These are phyloP conservation scores for Mycena floridula DNA, from an alignment of 768 basidiomycete genomes.

Conservation along the genomic window DNA sequence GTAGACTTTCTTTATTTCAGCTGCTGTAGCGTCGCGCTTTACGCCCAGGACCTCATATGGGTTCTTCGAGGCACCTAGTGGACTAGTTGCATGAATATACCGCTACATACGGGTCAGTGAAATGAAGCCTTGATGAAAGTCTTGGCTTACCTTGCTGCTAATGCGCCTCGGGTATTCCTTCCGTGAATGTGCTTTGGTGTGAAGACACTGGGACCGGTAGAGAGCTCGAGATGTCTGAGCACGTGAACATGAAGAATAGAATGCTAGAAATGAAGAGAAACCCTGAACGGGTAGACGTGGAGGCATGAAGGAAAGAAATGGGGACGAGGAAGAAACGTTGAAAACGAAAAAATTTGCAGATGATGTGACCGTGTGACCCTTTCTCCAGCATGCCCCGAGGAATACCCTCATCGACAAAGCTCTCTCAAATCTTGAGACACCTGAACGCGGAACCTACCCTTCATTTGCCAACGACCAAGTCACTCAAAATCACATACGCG, in stretches of 20 bases:
- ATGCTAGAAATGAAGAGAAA: conserved; percentile 50
- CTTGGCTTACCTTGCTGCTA: conserved; percentile 33
- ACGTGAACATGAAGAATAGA: conserved; percentile 52
- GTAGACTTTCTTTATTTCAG: conserved; percentile 97
- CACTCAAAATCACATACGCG: conserved; percentile 51
- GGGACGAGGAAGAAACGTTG: neutral
- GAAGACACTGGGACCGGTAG: conserved; percentile 32
- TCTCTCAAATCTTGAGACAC: conserved; percentile 46
- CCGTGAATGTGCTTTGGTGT: conserved; percentile 18
- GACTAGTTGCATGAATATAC: conserved; percentile 63
- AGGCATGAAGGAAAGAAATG: conserved; percentile 31
- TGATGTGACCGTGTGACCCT: no score
- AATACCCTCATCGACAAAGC: no score
- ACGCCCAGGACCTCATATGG: conserved; percentile 93
- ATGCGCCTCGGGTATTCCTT: conserved; percentile 19
- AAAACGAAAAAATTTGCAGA: no score
- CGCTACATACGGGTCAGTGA: conserved; percentile 46
- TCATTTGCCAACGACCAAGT: conserved; percentile 39
- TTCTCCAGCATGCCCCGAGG: no score
- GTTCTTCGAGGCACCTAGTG: conserved; percentile 57
- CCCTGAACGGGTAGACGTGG: conserved; percentile 42
- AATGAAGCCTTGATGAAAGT: conserved; percentile 3
- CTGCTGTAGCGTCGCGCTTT: conserved; percentile 68
- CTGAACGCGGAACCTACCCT: conserved; percentile 50
- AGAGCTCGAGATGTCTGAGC: conserved; percentile 28